Percentiles rank a stretch among this genome's conserved stretches.
phyloP scores from a whole-genome alignment of 768 basidiomycete species.

The Rhizopogon vulgaris region DNA sequence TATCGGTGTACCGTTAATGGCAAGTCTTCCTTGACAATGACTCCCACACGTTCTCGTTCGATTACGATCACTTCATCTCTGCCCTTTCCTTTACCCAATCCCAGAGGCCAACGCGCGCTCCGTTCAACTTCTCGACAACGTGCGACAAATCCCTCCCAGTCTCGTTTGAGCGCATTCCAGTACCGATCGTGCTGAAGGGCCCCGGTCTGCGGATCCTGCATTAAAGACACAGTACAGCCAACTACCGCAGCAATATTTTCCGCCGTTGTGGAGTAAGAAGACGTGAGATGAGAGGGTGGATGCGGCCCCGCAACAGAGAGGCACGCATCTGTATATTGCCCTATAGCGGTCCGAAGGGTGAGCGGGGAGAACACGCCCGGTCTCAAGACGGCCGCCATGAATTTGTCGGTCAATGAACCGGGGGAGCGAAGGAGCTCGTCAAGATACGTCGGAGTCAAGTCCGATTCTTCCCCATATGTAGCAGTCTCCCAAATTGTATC shows the following conservation, averaged over 20 bases:
- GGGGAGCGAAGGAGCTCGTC: slow-evolving; percentile 73
- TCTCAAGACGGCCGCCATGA: slow-evolving; percentile 76
- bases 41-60: slow-evolving; percentile 73
- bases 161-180: slow-evolving; percentile 79
- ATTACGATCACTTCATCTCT: slow-evolving; percentile 51
- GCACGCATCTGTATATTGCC: slow-evolving; percentile 72
- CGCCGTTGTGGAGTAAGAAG: slow-evolving; percentile 58
- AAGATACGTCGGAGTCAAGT: slow-evolving; percentile 80
- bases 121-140: slow-evolving; percentile 88
- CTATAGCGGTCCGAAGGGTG: slow-evolving; percentile 76
- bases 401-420: slow-evolving; percentile 71
- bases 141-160: slow-evolving; percentile 95
- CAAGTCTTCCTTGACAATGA: slow-evolving; percentile 59
- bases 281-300: slow-evolving; percentile 48
- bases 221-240: slow-evolving; percentile 75
- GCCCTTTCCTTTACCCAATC: slow-evolving; percentile 42
- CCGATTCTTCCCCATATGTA: slow-evolving; percentile 62
- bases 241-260: slow-evolving; percentile 82
- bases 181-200: slow-evolving; percentile 73
- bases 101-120: slow-evolving; percentile 74
- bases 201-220: slow-evolving; percentile 72
- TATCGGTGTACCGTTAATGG: slow-evolving; percentile 52
- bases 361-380: slow-evolving; percentile 84
- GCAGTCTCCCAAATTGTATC: slow-evolving; percentile 46
- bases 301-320: slow-evolving; percentile 56